Evolutionary conservation across 179 eudicot species (phyloP), one percentile per base, ranked within the genome.

Genomic region (Silene coronaria): DNA sequence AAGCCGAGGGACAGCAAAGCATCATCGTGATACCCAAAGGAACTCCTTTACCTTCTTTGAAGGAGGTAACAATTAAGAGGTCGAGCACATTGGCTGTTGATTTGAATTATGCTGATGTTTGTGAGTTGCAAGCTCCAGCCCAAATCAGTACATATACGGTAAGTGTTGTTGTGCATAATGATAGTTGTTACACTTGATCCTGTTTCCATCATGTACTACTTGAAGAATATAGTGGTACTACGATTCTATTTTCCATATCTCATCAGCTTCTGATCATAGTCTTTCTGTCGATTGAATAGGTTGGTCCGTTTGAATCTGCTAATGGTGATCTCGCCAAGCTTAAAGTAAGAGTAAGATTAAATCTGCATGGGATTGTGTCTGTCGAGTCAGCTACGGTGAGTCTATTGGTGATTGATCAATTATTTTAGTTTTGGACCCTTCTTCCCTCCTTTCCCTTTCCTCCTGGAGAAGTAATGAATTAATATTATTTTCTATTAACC

Each of bases 91-190:
- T 95, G 70, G 64, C 91, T 16, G 73, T 89, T n/a, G 97, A 92
- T 72, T 82, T 88, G 48, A 93, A 87, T n/a, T 95, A 95, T 84
- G 91, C 89, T 72, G 97, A 95, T 80, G 85, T 79, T 70, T 86
- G 84, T 73, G 99, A 95, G 80, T 51, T 93, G 84, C 90, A 86
- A 82, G 89, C 90, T 74, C 91, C 91, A 5, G 80, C 91, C n/a
- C 88, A 91, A 74, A 95, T 95, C 64, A 95, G 97, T 77, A 81
- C 97, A 19, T 92, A 92, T 72, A 89, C 88, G 90, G 97, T 95
- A 79, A 77, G 77, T 84, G 13, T 17, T 27, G 68, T 4, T 74
- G 14, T 1, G 17, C 1, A 24, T 2, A 24, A 62, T 62, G 17
- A 12, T 62, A 7, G 53, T 53, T 7, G 3, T 28, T 27, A 17